Base-by-base conservation (phyloP, 2,329 filamentous ascomycete genomes). In the Pseudopyrenochaeta lycopersici region DNA sequence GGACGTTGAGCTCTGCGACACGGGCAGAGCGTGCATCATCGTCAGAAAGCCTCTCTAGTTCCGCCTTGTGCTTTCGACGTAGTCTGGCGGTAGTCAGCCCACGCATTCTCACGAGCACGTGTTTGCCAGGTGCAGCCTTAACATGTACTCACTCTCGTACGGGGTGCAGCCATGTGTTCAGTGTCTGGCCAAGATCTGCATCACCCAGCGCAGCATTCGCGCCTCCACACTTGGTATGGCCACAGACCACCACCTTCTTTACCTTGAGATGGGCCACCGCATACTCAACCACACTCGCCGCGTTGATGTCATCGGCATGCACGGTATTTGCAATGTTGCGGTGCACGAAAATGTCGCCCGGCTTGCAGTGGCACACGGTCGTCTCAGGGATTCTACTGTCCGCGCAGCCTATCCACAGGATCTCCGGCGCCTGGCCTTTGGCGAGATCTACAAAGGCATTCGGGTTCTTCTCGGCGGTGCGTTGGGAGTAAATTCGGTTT, bases 241-340 rank as follows among this genome's bases (percentile, higher is more conserved):
- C 85, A 67, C 84, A 87, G 20, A 88, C 77, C 41, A 88, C 81
- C 49, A 88, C 79, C 74, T 86, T 83, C 63, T 85, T 82, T 59
- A 90, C 87, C 65, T 88, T 86, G 31, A 96, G 80, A 71, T 90
- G 82, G 52, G 78, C 80, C 54, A 96, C 90, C 38, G 91, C 89
- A 72, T 89, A 96, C 71, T 94, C 88, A 71, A 96, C 88, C 40
- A 94, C 91, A 49, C 87, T 85, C 10, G 86, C 83, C 30, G 88
- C 87, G 78, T 86, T 91, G 74, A 94, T 84, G 74, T 96, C 92
- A 66, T 86, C 87, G 17, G 87, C 80, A 52, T 87, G 86, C 59
- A 96, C 79, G 69, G 94, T 86, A 80, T 96, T 96, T 76, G 90
- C 91, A 74, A 96, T 93, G 81, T 96, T 96, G 73, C 92, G 90